Evolutionary conservation across 768 basidiomycete species (phyloP).

Genomic region (Tricholoma sp.): DNA sequence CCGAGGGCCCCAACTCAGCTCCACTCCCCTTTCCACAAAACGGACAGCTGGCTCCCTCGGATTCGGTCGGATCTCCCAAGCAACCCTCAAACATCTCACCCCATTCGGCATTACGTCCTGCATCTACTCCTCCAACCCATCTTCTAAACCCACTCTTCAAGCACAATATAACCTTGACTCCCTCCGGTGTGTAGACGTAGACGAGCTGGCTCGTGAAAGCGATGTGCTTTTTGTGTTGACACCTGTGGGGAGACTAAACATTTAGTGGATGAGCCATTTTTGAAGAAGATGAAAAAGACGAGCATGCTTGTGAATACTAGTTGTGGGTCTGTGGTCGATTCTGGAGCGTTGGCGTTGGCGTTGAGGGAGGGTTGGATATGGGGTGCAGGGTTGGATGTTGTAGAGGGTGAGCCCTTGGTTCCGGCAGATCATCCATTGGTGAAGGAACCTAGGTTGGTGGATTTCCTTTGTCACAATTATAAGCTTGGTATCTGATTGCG

Average conservation of each 20-base stretch:
- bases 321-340: conserved; percentile 86
- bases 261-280: conserved; percentile 64
- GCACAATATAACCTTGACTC: conserved; percentile 27
- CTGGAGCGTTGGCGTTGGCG: conserved; percentile 80
- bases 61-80: conserved; percentile 91
- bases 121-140: conserved; percentile 60
- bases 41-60: conserved; percentile 89
- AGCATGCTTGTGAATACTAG: conserved; percentile 81
- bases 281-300: conserved; percentile 80
- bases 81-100: conserved; percentile 69
- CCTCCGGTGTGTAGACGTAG: conserved; percentile 57
- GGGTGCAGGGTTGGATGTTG: conserved; percentile 91
- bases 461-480: neutral
- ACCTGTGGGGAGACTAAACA: conserved; percentile 71
- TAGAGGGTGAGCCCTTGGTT: conserved; percentile 87
- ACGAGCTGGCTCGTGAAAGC: conserved; percentile 67
- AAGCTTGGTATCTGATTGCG: neutral
- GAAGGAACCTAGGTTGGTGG: conserved; percentile 59
- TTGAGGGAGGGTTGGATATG: conserved; percentile 76
- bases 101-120: conserved; percentile 78
- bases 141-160: conserved; percentile 37
- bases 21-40: conserved; percentile 39
- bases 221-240: conserved; percentile 85
- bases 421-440: conserved; percentile 72
- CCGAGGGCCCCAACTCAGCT: conserved; percentile 78